Evolutionary conservation across 371 early-diverging fungal genomes (phyloP), one percentile per base, ranked within the genome.

Genomic region (Cokeromyces recurvatus): DNA sequence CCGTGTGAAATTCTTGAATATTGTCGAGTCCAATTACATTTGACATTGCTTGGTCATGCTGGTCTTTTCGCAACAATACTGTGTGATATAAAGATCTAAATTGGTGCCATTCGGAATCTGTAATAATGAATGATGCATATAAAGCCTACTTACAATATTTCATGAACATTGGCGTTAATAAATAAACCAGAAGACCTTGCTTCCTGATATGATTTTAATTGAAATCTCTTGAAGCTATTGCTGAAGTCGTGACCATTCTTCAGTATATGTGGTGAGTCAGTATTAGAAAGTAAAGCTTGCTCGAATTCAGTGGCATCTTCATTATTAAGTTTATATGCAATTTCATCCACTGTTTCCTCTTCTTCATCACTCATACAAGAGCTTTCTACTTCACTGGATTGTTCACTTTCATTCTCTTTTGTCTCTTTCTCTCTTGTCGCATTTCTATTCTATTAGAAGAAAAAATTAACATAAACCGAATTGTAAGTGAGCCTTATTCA

Each of bases 181-280:
- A 39, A 52, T 52, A 52, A 52, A 39, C 53, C 53, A 52, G 45
- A 52, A 45, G 53, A 52, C 20, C 49, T 60, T 62, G 45, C 46
- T 46, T 52, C 41, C 41, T 48, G 41, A 39, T 32, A 41, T 48
- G 48, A 38, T 40, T 39, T 48, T 32, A 39, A 22, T 48, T 48
- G 41, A 39, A 48, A 48, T 32, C 39, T 48, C 32, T 53, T 53
- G 47, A 46, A 53, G 43, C 37, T 42, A 31, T 27, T 53, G 43
- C 43, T 53, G 42, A 47, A 36, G 31, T 44, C 16, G 39, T 47
- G 23, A 39, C 25, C 55, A 48, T 54, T 54, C 44, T 43, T 54
- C 48, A 54, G 48, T 48, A 48, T 54, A 47, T 47, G 47, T 15
- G 53, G 47, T 34, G 53, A 42, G 46, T 1, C 24, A 52, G 41